phyloP scores from a whole-genome alignment of 257 asterid species.

The Lycium barbarum region DNA sequence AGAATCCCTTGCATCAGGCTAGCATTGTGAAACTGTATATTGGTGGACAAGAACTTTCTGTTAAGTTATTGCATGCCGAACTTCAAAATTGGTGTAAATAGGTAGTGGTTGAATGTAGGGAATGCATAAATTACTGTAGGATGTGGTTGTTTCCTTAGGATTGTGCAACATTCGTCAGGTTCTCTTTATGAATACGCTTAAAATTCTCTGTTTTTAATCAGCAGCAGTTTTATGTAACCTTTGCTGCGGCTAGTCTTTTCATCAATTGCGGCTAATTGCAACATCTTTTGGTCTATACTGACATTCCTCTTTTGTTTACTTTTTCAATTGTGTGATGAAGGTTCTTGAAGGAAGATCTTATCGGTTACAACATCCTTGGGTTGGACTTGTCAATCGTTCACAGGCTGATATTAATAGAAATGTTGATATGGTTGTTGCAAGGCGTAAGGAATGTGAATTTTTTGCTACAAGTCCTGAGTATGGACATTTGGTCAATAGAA shows the following conservation, averaged over 20 bases:
- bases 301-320: slow-evolving; percentile 10
- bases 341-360: slow-evolving; percentile 58
- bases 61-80: background rate
- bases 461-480: slow-evolving; percentile 50
- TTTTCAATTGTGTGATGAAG: slow-evolving; percentile 39
- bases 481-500: slow-evolving; percentile 46
- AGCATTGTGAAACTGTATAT: slow-evolving; percentile 1
- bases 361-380: slow-evolving; percentile 54
- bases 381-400: slow-evolving; percentile 57
- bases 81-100: background rate
- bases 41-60: background rate
- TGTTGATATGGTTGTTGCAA: slow-evolving; percentile 46
- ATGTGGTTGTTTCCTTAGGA: slow-evolving; percentile 16
- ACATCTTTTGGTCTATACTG: background rate
- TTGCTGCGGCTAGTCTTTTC: slow-evolving; percentile 9
- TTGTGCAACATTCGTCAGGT: background rate
- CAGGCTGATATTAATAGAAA: slow-evolving; percentile 53
- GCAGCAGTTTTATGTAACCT: background rate
- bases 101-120: background rate
- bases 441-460: slow-evolving; percentile 48
- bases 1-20: background rate
- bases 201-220: background rate
- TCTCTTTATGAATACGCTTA: background rate
- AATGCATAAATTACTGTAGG: slow-evolving; percentile 13
- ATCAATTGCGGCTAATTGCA: background rate